Evolutionary conservation across 805 yeast genomes (phyloP).

Genomic region (Kluyveromyces dobzhanskii): DNA sequence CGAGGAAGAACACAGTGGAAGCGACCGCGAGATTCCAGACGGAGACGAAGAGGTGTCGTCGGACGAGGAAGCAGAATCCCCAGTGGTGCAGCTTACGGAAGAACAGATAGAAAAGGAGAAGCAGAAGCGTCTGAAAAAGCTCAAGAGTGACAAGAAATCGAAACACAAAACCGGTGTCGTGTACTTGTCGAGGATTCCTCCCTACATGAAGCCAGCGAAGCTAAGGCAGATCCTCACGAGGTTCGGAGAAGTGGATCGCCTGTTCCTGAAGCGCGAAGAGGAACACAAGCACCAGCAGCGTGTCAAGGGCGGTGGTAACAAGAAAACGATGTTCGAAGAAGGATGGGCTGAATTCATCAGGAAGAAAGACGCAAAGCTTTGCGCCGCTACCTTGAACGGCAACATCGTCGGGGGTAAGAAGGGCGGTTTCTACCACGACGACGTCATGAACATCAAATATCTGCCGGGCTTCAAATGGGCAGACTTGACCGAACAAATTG

Average conservation of each 20-base stretch:
- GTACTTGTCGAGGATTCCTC: conserved; percentile 87
- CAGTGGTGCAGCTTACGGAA: conserved; percentile 25
- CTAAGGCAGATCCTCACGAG: conserved; percentile 69
- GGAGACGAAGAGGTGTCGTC: conserved; percentile 16
- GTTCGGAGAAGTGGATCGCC: conserved; percentile 83
- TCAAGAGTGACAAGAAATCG: conserved; percentile 38
- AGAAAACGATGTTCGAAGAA: conserved; percentile 78
- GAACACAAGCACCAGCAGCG: conserved; percentile 53
- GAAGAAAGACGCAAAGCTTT: conserved; percentile 81
- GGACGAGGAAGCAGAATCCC: too few relatives aligned
- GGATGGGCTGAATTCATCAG: conserved; percentile 93
- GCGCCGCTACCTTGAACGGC: conserved; percentile 81
- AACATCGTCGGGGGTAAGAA: conserved; percentile 89
- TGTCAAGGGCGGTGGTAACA: conserved; percentile 84
- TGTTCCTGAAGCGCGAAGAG: conserved; percentile 83
- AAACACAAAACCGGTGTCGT: conserved; percentile 78
- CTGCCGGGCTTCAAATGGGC: conserved; percentile 91
- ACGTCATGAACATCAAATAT: conserved; percentile 84
- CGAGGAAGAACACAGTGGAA: conserved; percentile 4
- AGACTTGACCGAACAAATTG: conserved; percentile 87
- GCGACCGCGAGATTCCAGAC: not conserved
- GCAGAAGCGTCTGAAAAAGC: conserved; percentile 44
- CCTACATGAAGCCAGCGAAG: conserved; percentile 94
- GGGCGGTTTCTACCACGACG: conserved; percentile 86
- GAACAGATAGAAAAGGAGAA: conserved; percentile 48